Percentiles rank a stretch among this genome's conserved stretches.
Evolutionary conservation across 2,329 filamentous ascomycete species (phyloP).

Genomic region (Phialophora macrospora): DNA sequence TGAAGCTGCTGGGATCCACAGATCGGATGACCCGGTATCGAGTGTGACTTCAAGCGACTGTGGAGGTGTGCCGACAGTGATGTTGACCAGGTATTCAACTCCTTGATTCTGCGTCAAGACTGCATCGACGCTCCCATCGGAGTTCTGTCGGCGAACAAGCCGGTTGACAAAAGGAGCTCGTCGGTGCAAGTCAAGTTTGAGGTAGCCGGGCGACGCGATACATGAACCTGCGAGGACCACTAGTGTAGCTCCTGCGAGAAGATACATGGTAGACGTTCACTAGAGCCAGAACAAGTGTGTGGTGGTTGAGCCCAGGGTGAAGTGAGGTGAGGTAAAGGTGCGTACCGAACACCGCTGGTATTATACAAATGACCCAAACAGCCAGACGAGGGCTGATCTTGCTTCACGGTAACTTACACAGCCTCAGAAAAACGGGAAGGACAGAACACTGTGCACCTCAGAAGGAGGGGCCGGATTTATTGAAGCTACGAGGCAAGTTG

Average conservation of each 20-base stretch:
- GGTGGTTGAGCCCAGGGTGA: background rate
- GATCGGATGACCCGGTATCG: constrained; percentile 35
- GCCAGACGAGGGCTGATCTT: background rate
- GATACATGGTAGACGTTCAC: constrained; percentile 11
- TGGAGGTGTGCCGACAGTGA: constrained; percentile 36
- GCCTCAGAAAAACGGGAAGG: background rate
- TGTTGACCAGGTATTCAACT: constrained; percentile 35
- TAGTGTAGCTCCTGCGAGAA: constrained; percentile 9
- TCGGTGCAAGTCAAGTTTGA: constrained; percentile 26
- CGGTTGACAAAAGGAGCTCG: constrained; percentile 4
- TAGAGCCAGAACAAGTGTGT: background rate
- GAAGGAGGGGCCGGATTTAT: background rate
- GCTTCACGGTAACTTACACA: background rate
- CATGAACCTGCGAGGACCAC: constrained; percentile 21
- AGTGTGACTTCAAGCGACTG: constrained; percentile 31
- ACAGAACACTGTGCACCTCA: background rate
- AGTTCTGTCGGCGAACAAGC: constrained; percentile 26
- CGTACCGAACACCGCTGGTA: too few species aligned
- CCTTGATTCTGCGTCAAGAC: constrained; percentile 24
- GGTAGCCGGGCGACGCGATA: constrained; percentile 30
- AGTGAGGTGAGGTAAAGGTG: background rate
- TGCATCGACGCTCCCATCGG: constrained; percentile 17
- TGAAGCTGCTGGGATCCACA: constrained; percentile 31
- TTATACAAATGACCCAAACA: background rate
- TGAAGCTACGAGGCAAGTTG: background rate